Base-by-base conservation (phyloP, 805 yeast genomes). In the Wickerhamiella kurtzmanii region DNA sequence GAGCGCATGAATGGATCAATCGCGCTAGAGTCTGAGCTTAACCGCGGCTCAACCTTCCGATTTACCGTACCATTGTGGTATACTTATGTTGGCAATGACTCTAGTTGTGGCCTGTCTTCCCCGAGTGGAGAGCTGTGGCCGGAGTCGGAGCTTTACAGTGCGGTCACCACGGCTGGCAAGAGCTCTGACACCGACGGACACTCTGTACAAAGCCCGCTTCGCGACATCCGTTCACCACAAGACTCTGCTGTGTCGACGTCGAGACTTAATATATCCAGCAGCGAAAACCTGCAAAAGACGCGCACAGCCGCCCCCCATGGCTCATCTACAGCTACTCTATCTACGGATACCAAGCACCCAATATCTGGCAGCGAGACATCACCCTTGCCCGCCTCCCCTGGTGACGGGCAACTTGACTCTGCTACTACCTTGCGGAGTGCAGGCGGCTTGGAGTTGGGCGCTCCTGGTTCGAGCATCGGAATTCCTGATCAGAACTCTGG, bases 1-100 rank as follows among this genome's bases (percentile, higher is more conserved):
- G 75, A 73, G 35, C 76, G 88, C 77, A 89, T 89, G 97, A 74
- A 79, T 48, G 96, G 98, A 48, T 77, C 86, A 0, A 74, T 92
- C 64, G 74, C 77, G 2, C 63, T 92, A 44, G 73, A 80, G 48
- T 82, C 95, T 0, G 70, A 73, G 22, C 73, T 83, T 18, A 96
- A 95, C 0, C 71, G 75, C 20, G 98, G 98, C 1, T 81, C 95
- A 1, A 79, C 79, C 9, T 89, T 89, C 59, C 79, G 77, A 0
- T 83, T 92, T 56, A 77, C 80, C 1, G 79, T 89, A 2, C 66
- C 67, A 6, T 49, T 63, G 28, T 44, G 47, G 38, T 58, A 44
- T 35, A 46, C 50, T n/a, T 19, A 25, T 4, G 16, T 37, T 6
- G 50, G 45, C 18, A n/a, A 37, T 5, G 44, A 43, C 16, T 43